Evolutionary conservation across 192 early-diverging fungal species (phyloP).

Genomic region (Linnemannia exigua): DNA sequence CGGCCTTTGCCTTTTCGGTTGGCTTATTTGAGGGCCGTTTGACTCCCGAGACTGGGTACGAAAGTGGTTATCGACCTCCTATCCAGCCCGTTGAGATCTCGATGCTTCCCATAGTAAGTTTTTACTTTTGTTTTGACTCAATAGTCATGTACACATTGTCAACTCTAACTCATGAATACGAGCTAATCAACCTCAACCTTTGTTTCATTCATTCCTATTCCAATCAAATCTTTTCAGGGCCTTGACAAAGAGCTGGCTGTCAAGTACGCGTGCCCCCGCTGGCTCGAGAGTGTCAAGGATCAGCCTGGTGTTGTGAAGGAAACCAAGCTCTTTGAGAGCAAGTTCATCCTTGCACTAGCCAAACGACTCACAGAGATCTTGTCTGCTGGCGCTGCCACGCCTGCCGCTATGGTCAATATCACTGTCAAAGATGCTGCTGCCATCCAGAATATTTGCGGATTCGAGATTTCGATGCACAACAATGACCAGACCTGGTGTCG

Average conservation of each 20-base stretch:
- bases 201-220: not conserved
- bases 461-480: slow-evolving; percentile 32
- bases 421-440: slow-evolving; percentile 26
- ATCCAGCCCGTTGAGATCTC: slow-evolving; percentile 40
- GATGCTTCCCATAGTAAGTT: slow-evolving; percentile 34
- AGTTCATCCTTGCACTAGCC: slow-evolving; percentile 21
- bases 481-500: slow-evolving; percentile 51
- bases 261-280: slow-evolving; percentile 51
- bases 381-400: not conserved
- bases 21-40: slow-evolving; percentile 30
- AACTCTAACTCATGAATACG: not conserved
- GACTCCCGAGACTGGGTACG: not conserved
- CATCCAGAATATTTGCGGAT: slow-evolving; percentile 39
- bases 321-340: not conserved
- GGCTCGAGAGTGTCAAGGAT: slow-evolving; percentile 29
- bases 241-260: slow-evolving; percentile 44
- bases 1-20: slow-evolving; percentile 24
- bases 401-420: slow-evolving; percentile 7
- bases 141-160: too few relatives aligned
- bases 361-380: not conserved
- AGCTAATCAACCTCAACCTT: too few relatives aligned
- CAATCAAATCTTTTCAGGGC: slow-evolving; percentile 17
- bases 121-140: not conserved
- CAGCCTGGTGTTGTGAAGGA: slow-evolving; percentile 12
- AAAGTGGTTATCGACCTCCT: not conserved